Evolutionary conservation across 257 asterid genomes (phyloP).

Genomic region (Ocimum tenuiflorum): DNA sequence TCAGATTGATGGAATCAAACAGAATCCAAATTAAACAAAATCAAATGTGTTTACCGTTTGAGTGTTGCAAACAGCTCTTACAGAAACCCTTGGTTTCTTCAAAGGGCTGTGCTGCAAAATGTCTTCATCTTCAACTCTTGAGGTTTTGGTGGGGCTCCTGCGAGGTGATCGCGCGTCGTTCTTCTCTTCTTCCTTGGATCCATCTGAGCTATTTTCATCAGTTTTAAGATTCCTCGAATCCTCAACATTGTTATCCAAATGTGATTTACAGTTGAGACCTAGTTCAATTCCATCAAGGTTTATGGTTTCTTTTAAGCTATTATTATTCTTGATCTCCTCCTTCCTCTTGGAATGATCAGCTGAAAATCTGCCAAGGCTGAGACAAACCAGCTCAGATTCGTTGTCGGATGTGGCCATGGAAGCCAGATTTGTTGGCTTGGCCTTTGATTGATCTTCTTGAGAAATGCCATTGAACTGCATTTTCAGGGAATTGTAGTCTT

Average conservation of each 20-base stretch:
- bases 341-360: slow-evolving; percentile 10
- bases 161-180: neutral
- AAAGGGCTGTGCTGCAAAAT: slow-evolving; percentile 19
- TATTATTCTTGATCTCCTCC: neutral
- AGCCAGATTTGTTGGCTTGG: slow-evolving; percentile 9
- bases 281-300: slow-evolving; percentile 35
- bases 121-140: slow-evolving; percentile 30
- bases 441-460: slow-evolving; percentile 12
- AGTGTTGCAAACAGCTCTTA: slow-evolving; percentile 42
- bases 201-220: slow-evolving; percentile 14
- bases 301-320: neutral
- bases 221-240: neutral
- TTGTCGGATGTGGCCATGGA: slow-evolving; percentile 11
- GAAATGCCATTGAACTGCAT: slow-evolving; percentile 22
- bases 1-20: neutral
- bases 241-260: neutral
- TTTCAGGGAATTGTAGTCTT: slow-evolving; percentile 30
- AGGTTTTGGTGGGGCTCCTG: slow-evolving; percentile 15
- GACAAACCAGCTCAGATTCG: slow-evolving; percentile 31
- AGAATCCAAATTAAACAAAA: neutral
- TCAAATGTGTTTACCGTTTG: slow-evolving; percentile 25
- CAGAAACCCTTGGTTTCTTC: slow-evolving; percentile 55
- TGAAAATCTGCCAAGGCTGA: slow-evolving; percentile 36
- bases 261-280: slow-evolving; percentile 26
- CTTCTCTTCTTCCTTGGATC: slow-evolving; percentile 22